Conservation (phyloP, 2,329 filamentous ascomycete genomes). For the Claviceps maximensis region DNA sequence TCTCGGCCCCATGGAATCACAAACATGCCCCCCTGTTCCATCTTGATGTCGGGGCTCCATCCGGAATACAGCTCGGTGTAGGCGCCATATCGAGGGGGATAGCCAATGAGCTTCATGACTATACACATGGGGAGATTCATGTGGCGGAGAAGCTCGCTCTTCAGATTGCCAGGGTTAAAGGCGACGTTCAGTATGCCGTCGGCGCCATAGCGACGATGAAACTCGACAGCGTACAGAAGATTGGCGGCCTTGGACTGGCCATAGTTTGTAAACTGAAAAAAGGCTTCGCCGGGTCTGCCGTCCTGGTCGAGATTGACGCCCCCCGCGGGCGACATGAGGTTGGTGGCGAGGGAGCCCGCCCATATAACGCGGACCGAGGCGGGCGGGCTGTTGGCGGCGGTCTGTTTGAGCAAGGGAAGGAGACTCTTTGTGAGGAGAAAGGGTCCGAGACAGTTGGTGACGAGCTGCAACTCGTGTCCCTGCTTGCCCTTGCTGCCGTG, state of each 20-base stretch:
- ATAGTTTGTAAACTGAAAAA: background rate
- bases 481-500: conserved; percentile 27
- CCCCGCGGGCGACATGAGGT: background rate
- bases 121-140: conserved; percentile 10
- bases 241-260: conserved; percentile 19
- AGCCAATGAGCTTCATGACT: conserved; percentile 11
- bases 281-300: background rate
- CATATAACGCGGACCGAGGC: conserved; percentile 6
- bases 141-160: conserved; percentile 23
- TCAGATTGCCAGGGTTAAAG: conserved; percentile 27
- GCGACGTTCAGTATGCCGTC: conserved; percentile 19
- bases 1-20: conserved; percentile 6
- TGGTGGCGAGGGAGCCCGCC: conserved; percentile 2
- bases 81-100: conserved; percentile 23
- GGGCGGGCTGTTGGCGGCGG: background rate
- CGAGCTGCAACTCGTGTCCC: conserved; percentile 25
- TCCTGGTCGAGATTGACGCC: conserved; percentile 11
- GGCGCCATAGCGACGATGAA: conserved; percentile 13
- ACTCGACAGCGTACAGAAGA: conserved; percentile 19
- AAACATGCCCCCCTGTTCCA: conserved; percentile 11
- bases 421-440: conserved; percentile 5
- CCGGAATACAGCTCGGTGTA: conserved; percentile 36
- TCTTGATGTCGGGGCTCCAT: conserved; percentile 28
- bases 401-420: conserved; percentile 2
- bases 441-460: conserved; percentile 1